Evolutionary conservation across 306 rosid species (phyloP).

Genomic region (Cucurbita pepo): DNA sequence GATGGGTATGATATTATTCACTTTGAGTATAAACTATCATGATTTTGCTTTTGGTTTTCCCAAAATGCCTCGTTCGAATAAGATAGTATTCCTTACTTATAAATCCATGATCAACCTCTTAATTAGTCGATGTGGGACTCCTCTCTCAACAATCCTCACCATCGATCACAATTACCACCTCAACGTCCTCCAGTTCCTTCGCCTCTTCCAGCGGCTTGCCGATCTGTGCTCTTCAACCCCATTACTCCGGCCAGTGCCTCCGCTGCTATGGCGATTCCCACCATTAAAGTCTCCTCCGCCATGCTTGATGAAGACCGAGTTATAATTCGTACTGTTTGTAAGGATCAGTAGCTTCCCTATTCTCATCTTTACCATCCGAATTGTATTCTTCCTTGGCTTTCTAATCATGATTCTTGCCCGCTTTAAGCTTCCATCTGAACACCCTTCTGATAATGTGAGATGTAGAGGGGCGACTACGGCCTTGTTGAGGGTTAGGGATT

Average conservation of each 20-base stretch:
- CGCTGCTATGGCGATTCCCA: slow-evolving; percentile 17
- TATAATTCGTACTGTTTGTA: slow-evolving; percentile 55
- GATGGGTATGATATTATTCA: too few species aligned
- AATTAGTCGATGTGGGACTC: too few species aligned
- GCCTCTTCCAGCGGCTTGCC: slow-evolving; percentile 27
- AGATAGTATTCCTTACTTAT: too few species aligned
- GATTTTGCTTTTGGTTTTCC: too few species aligned
- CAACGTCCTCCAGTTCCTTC: slow-evolving; percentile 20
- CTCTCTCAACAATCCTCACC: neutral
- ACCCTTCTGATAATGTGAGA: neutral
- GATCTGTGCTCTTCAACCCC: slow-evolving; percentile 2
- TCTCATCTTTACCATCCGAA: slow-evolving; percentile 59
- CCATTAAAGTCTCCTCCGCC: slow-evolving; percentile 15
- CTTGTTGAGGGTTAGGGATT: slow-evolving; percentile 27
- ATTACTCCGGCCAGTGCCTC: slow-evolving; percentile 18
- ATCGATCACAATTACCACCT: slow-evolving; percentile 14
- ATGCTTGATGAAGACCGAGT: slow-evolving; percentile 28
- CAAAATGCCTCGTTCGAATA: too few species aligned
- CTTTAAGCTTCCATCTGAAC: slow-evolving; percentile 27
- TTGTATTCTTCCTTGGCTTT: slow-evolving; percentile 81
- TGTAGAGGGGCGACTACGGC: slow-evolving; percentile 9
- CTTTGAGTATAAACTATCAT: too few species aligned
- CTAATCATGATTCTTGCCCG: slow-evolving; percentile 51
- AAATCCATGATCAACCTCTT: too few species aligned
- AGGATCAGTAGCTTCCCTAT: slow-evolving; percentile 56